phyloP scores from a whole-genome alignment of 805 yeast genomes.

The Debaryomyces hansenii region DNA sequence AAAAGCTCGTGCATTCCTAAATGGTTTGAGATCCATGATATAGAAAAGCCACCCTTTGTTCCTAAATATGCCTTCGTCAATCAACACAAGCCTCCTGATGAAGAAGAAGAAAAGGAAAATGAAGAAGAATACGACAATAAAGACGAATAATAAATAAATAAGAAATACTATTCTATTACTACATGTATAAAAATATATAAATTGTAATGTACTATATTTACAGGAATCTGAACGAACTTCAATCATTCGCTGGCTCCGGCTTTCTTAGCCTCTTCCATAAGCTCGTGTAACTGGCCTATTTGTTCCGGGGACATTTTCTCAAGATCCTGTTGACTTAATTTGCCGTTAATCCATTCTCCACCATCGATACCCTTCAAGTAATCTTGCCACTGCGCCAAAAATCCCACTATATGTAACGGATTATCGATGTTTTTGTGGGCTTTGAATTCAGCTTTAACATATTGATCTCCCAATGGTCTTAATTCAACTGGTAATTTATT shows the following conservation, averaged over 20 bases:
- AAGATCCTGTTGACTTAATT: slow-evolving; percentile 61
- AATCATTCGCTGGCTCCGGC: slow-evolving; percentile 14
- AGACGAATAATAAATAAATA: background rate
- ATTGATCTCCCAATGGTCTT: slow-evolving; percentile 81
- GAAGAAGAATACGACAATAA: slow-evolving; percentile 7
- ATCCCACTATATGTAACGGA: slow-evolving; percentile 92
- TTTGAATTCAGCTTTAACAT: slow-evolving; percentile 86
- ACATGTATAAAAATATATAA: background rate
- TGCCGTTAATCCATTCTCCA: slow-evolving; percentile 41
- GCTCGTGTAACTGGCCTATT: slow-evolving; percentile 72
- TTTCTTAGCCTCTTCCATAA: slow-evolving; percentile 70
- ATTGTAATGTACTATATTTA: background rate
- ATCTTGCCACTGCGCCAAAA: slow-evolving; percentile 92
- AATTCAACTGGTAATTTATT: slow-evolving; percentile 64
- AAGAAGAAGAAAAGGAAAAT: slow-evolving; percentile 9
- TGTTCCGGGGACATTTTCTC: slow-evolving; percentile 91
- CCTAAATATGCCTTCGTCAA: slow-evolving; percentile 11
- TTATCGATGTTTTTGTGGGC: slow-evolving; percentile 80
- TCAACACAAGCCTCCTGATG: slow-evolving; percentile 8
- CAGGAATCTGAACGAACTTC: background rate
- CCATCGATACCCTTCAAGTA: slow-evolving; percentile 60
- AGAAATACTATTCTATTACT: background rate
- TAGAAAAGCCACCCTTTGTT: slow-evolving; percentile 9
- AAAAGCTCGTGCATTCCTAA: slow-evolving; percentile 65
- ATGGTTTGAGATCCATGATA: slow-evolving; percentile 26